Evolutionary conservation across 768 basidiomycete genomes (phyloP).

Genomic region (Lactifluus piperatus): DNA sequence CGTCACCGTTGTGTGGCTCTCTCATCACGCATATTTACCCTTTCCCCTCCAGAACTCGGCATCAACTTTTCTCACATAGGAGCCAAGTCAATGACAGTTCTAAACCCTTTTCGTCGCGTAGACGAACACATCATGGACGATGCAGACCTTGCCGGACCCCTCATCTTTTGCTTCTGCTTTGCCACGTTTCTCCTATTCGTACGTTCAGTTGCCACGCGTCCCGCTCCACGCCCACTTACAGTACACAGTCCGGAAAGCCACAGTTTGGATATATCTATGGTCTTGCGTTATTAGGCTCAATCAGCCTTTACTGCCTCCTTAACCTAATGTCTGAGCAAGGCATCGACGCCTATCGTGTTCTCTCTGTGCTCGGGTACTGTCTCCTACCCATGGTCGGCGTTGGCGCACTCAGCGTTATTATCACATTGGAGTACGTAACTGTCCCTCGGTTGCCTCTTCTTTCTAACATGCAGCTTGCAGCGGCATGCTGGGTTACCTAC

Average conservation of each 20-base stretch:
- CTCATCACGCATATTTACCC: background rate
- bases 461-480: constrained; percentile 32
- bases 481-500: constrained; percentile 74
- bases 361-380: constrained; percentile 94
- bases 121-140: constrained; percentile 98
- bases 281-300: constrained; percentile 88
- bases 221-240: background rate
- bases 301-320: constrained; percentile 86
- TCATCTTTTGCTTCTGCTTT: constrained; percentile 93
- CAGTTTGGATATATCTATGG: constrained; percentile 99
- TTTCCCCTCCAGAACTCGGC: constrained; percentile 63
- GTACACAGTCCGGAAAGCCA: constrained; percentile 83
- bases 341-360: constrained; percentile 92
- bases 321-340: constrained; percentile 95
- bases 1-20: background rate
- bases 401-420: constrained; percentile 77
- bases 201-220: constrained; percentile 28
- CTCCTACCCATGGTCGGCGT: constrained; percentile 94
- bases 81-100: constrained; percentile 87
- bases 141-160: constrained; percentile 92
- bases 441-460: constrained; percentile 4
- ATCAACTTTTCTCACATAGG: constrained; percentile 97
- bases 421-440: constrained; percentile 74
- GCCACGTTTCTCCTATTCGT: constrained; percentile 89
- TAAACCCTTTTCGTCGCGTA: constrained; percentile 80